Conservation (phyloP, 2,329 filamentous ascomycete genomes). For the Diaporthe sp. region DNA sequence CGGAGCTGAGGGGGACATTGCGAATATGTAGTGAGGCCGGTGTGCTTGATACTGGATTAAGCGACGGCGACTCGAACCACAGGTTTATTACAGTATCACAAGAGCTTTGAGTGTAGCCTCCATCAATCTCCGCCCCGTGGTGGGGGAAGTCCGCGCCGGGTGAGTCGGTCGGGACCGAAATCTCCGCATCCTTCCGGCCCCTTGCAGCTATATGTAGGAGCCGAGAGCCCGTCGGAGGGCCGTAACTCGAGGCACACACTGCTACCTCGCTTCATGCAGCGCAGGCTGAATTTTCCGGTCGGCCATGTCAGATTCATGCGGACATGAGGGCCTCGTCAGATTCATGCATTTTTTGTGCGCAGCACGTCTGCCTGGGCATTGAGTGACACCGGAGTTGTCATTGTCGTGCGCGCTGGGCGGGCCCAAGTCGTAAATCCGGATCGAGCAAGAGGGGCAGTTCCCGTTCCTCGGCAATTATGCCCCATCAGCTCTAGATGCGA, state of each 20-base stretch:
- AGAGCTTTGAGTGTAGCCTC: conserved; percentile 15
- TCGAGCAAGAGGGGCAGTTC: conserved; percentile 5
- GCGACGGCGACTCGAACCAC: not conserved
- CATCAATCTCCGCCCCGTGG: conserved; percentile 18
- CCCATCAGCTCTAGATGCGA: not conserved
- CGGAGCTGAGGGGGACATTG: too few relatives aligned
- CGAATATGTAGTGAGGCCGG: not conserved
- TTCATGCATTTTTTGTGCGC: not conserved
- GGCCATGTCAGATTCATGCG: conserved; percentile 31
- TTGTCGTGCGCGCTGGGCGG: not conserved
- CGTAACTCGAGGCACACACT: not conserved
- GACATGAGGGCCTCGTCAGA: not conserved
- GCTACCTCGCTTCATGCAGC: conserved; percentile 12
- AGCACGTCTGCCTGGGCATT: conserved; percentile 9
- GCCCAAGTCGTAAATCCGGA: conserved; percentile 3
- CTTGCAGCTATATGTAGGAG: not conserved
- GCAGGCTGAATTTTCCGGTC: conserved; percentile 3
- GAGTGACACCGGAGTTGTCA: conserved; percentile 17
- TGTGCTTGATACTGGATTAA: not conserved
- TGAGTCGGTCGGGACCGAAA: conserved; percentile 18
- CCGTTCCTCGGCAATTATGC: conserved; percentile 10
- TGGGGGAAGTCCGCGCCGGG: conserved; percentile 28
- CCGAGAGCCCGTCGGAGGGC: conserved; percentile 17
- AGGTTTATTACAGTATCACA: not conserved
- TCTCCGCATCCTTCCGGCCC: not conserved